Evolutionary conservation across 1,139 yeast genomes (phyloP).

Genomic region (Magnusiomyces suaveolens): DNA sequence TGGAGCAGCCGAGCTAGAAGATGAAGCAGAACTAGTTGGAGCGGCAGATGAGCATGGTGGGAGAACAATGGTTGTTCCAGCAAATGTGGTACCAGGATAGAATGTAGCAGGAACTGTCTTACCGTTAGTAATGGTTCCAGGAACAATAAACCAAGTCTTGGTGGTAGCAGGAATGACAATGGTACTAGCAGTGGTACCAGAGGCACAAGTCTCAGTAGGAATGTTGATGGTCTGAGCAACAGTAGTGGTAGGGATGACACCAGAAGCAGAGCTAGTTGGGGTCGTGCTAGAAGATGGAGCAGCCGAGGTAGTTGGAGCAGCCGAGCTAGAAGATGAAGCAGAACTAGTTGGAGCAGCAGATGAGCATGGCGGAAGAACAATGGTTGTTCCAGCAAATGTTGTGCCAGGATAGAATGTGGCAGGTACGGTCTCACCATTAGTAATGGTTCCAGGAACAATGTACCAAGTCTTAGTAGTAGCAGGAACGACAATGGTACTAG

Average conservation of each 20-base stretch:
- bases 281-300: constrained; percentile 9
- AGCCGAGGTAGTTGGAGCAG: constrained; percentile 10
- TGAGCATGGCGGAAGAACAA: constrained; percentile 16
- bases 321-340: constrained; percentile 20
- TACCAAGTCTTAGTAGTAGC: constrained; percentile 17
- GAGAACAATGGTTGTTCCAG: constrained; percentile 20
- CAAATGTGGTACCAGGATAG: constrained; percentile 16
- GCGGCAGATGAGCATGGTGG: constrained; percentile 14
- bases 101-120: constrained; percentile 9
- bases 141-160: constrained; percentile 15
- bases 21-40: constrained; percentile 18
- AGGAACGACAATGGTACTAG: constrained; percentile 8
- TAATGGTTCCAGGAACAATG: constrained; percentile 12
- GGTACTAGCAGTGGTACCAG: not conserved
- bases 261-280: not conserved
- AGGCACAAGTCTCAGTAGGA: not conserved
- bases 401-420: constrained; percentile 16
- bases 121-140: constrained; percentile 7
- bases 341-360: constrained; percentile 17
- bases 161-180: constrained; percentile 16
- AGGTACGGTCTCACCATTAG: not conserved
- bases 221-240: not conserved
- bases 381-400: constrained; percentile 18
- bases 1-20: constrained; percentile 18
- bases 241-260: not conserved